Evolutionary conservation across 2,329 filamentous ascomycete species (phyloP).

Genomic region (Nemania sp.): DNA sequence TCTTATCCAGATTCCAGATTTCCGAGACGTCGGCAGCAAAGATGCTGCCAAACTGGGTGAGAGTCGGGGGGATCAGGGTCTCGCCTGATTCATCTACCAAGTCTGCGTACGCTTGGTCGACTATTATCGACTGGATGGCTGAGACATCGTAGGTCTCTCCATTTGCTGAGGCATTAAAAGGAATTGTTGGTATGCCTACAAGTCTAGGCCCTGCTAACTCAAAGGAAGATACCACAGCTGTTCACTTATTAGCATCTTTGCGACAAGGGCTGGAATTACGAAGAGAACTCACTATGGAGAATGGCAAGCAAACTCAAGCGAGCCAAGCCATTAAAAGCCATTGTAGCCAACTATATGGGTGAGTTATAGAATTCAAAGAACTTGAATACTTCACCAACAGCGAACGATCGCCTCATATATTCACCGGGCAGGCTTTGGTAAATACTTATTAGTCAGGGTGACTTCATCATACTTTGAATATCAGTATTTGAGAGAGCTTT

Average conservation of each 20-base stretch:
- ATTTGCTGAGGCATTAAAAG: constrained; percentile 34
- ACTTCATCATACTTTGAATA: too few relatives aligned
- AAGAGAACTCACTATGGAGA: constrained; percentile 25
- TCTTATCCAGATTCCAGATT: constrained; percentile 35
- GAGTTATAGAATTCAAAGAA: neutral
- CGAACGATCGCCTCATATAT: too few relatives aligned
- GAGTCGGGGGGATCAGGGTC: constrained; percentile 55
- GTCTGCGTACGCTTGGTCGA: constrained; percentile 48
- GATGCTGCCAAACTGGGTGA: constrained; percentile 50
- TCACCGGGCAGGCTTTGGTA: too few relatives aligned
- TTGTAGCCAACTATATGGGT: constrained; percentile 1
- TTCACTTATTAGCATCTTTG: constrained; percentile 1
- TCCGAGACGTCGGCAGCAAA: constrained; percentile 45
- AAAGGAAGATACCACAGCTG: constrained; percentile 26
- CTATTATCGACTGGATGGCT: constrained; percentile 43
- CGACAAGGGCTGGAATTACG: neutral
- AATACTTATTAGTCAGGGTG: too few relatives aligned
- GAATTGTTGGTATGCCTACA: constrained; percentile 40
- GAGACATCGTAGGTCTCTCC: constrained; percentile 36
- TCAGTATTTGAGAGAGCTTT: too few relatives aligned
- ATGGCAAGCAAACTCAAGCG: constrained; percentile 16
- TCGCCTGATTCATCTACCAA: constrained; percentile 48
- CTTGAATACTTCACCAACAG: too few relatives aligned
- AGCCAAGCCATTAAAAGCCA: constrained; percentile 14
- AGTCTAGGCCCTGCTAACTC: constrained; percentile 28